Evolutionary conservation across 768 basidiomycete genomes (phyloP), one percentile per base, ranked within the genome.

Genomic region (Pleurotus eryngii): DNA sequence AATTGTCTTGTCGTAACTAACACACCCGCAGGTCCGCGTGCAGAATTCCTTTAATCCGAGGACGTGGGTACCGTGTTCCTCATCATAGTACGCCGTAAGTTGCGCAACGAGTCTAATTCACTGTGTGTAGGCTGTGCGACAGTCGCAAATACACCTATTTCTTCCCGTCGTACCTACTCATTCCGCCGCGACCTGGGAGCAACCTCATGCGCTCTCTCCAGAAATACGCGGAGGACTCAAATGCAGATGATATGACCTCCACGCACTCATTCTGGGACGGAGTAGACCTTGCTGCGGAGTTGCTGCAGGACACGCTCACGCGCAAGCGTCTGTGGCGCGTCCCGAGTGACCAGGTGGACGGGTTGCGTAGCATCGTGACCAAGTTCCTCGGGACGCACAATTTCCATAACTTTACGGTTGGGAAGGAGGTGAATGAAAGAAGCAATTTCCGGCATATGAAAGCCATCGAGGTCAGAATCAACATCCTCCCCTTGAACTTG

Each of bases 111-210:
- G 24, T 24, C 24, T 24, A 24, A 24, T 24, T 5, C 46, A 45
- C 46, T 35, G 24, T 24, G 24, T 24, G 55, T 22, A 95, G 92
- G 59, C 78, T 85, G 2, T 98, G 95, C 73, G 95, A 98, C 68
- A 96, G 95, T 59, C 84, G 96, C 59, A 93, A 95, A 70, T 99
- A 99, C 74, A 97, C 95, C 14, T 99, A 99, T 72, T 92, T 92
- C 74, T 89, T 99, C 62, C 97, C 97, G 0, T 86, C 92, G 1
- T 97, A 98, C 72, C 79, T 95, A 40, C 80, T 99, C 53, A 81
- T 98, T 24, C 94, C 96, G 1, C 95, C 97, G 0, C 89, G 86
- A 67, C 91, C 92, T 4, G 81, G 76, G 18, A 86, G 88, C 42
- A 79, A 81, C 11, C 77, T 93, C 45, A 72, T 79, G 61, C 75